Percentiles rank a stretch among this genome's conserved stretches.
Conservation (phyloP, 129 eudicot species). For the Escallonia herrerae region DNA sequence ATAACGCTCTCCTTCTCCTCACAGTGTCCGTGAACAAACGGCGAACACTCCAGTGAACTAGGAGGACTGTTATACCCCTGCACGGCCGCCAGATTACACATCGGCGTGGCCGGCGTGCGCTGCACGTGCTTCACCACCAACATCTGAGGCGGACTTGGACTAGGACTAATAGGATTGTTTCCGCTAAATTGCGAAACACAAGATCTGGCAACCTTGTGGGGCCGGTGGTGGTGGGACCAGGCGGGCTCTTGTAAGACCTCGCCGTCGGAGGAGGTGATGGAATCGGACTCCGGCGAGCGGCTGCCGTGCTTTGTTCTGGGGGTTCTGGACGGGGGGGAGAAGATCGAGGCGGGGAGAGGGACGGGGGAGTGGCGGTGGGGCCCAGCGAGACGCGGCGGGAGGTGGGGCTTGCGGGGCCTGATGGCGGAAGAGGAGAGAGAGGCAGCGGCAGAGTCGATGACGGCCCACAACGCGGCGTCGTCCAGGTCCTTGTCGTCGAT, state of each 20-base stretch:
- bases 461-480: constrained; percentile 95
- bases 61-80: constrained; percentile 10
- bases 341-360: constrained; percentile 8
- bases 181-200: constrained; percentile 25
- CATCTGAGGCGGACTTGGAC: constrained; percentile 22
- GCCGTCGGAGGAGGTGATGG: constrained; percentile 2
- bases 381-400: constrained; percentile 8
- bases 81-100: constrained; percentile 30
- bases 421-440: constrained; percentile 27
- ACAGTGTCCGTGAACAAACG: constrained; percentile 7
- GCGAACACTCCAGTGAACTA: constrained; percentile 26
- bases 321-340: constrained; percentile 20
- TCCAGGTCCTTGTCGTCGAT: constrained; percentile 83
- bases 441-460: constrained; percentile 84
- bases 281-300: background rate
- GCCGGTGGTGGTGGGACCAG: constrained; percentile 16
- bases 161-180: constrained; percentile 13
- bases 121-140: constrained; percentile 59
- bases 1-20: constrained; percentile 15
- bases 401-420: constrained; percentile 30
- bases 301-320: constrained; percentile 23
- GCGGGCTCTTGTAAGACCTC: constrained; percentile 29
- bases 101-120: constrained; percentile 34
- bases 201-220: constrained; percentile 44
- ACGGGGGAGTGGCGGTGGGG: constrained; percentile 26